Percentiles rank a stretch among this genome's conserved stretches.
Conservation (phyloP, 2,329 filamentous ascomycete genomes). For the Trichoderma sp. region DNA sequence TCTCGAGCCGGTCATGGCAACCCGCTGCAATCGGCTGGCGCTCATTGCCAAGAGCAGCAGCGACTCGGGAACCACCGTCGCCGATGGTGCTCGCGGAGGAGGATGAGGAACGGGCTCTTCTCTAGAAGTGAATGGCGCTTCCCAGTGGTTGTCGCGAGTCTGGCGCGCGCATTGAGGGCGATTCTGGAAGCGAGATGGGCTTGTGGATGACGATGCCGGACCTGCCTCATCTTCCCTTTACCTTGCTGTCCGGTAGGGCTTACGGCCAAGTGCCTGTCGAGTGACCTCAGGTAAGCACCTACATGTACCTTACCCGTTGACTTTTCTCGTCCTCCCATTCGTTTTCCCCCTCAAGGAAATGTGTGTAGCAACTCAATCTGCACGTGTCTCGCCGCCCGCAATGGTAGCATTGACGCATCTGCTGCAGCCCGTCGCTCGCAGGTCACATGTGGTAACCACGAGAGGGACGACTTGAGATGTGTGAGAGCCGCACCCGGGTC, state of each 20-base stretch:
- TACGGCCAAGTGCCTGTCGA: not conserved
- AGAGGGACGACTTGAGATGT: not conserved
- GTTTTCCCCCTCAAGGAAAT: not conserved
- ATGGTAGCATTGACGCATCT: slow-evolving; percentile 5
- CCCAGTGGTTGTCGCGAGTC: not conserved
- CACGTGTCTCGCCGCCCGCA: slow-evolving; percentile 14
- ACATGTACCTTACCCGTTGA: no score
- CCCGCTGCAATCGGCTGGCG: slow-evolving; percentile 10
- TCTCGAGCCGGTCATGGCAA: slow-evolving; percentile 3
- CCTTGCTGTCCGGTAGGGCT: slow-evolving; percentile 3
- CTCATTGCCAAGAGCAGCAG: slow-evolving; percentile 16
- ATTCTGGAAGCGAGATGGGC: slow-evolving; percentile 18
- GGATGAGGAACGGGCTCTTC: not conserved
- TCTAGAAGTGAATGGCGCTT: not conserved
- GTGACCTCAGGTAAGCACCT: no score
- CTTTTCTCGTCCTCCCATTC: not conserved
- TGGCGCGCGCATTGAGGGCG: slow-evolving; percentile 6
- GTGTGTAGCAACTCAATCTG: slow-evolving; percentile 1
- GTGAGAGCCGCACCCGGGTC: not conserved
- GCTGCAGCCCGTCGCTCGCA: not conserved
- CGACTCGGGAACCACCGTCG: not conserved
- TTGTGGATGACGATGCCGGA: slow-evolving; percentile 9
- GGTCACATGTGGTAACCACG: not conserved
- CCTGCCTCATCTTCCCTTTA: not conserved
- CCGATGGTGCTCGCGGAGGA: slow-evolving; percentile 2